Conservation (phyloP, 1,284 basidiomycete species). For the Cryptococcus deneoformans region DNA sequence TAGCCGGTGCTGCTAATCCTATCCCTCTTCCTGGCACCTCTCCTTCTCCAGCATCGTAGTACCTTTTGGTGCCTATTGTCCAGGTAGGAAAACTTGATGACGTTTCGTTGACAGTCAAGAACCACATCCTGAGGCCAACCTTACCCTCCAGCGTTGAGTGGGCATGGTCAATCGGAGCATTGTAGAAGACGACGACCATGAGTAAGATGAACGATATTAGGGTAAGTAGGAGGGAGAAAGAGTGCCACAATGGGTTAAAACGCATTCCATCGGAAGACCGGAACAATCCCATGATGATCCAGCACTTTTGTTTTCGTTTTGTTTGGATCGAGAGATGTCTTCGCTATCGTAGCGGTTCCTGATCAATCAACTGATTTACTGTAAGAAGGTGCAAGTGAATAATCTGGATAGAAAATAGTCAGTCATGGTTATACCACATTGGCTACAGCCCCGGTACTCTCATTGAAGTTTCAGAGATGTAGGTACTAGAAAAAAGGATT, state of each 20-base stretch:
- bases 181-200: constrained; percentile 11
- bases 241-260: constrained; percentile 12
- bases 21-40: neutral
- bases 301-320: no score
- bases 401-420: no score
- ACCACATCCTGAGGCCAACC: constrained; percentile 9
- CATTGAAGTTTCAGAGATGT: no score
- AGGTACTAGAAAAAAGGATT: no score
- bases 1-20: neutral
- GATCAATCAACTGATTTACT: no score
- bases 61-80: neutral
- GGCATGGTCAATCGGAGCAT: constrained; percentile 13
- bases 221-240: constrained; percentile 11
- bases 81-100: neutral
- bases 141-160: constrained; percentile 13
- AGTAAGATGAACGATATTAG: constrained; percentile 9
- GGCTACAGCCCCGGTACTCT: no score
- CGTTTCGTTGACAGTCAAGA: constrained; percentile 13
- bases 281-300: constrained; percentile 4
- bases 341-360: no score
- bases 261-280: constrained; percentile 5
- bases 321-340: no score
- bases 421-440: no score
- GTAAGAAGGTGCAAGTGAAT: no score
- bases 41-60: neutral